Conservation (phyloP, 495 filamentous ascomycete genomes). For the Apodospora peruviana region DNA sequence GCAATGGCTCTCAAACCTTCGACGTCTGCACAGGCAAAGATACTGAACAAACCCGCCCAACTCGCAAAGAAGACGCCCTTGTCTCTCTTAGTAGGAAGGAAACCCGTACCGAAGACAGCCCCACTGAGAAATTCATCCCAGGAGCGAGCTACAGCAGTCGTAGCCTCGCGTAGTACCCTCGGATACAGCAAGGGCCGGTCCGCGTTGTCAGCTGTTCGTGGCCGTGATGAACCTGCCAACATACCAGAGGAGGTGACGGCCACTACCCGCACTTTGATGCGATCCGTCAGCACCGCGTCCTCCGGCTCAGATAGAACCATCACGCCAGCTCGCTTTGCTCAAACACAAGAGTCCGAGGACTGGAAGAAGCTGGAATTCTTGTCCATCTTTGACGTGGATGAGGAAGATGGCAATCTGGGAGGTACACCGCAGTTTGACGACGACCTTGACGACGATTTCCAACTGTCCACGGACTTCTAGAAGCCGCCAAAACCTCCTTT, state of each 20-base stretch:
- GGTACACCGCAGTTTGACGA: conserved; percentile 26
- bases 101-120: conserved; percentile 34
- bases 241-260: not conserved
- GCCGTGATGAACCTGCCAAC: conserved; percentile 9
- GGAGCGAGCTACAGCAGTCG: conserved; percentile 53
- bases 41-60: conserved; percentile 1
- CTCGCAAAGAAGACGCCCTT: conserved; percentile 27
- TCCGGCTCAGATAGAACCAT: conserved; percentile 44
- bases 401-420: conserved; percentile 24
- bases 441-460: conserved; percentile 38
- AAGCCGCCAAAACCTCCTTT: not conserved
- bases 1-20: conserved; percentile 31
- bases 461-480: conserved; percentile 35
- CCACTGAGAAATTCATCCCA: conserved; percentile 33
- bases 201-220: conserved; percentile 43
- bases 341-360: conserved; percentile 21
- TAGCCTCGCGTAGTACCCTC: conserved; percentile 68
- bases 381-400: conserved; percentile 38
- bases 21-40: conserved; percentile 24
- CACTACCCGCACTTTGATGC: conserved; percentile 17
- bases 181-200: conserved; percentile 74
- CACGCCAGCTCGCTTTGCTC: conserved; percentile 40
- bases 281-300: conserved; percentile 34
- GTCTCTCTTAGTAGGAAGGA: conserved; percentile 36
- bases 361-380: conserved; percentile 35